phyloP scores from a whole-genome alignment of 73 alveolate species.

The Effrenium voratum region DNA sequence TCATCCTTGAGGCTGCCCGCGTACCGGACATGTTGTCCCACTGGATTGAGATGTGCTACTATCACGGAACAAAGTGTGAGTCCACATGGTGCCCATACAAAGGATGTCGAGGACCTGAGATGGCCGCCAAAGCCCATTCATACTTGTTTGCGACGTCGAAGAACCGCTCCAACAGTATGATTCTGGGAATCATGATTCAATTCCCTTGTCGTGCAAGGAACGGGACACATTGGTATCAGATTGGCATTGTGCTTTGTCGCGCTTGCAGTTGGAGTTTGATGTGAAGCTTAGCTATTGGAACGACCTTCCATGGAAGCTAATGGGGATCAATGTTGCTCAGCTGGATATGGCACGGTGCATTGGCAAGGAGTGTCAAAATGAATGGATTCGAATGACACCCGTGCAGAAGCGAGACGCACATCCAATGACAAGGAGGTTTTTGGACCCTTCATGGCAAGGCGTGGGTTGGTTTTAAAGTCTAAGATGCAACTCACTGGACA shows the following conservation, averaged over 20 bases:
- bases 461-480: neutral
- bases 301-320: neutral
- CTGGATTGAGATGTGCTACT: neutral
- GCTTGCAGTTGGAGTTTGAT: neutral
- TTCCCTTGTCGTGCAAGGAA: neutral
- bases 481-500: neutral
- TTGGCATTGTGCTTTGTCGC: neutral
- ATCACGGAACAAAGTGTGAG: neutral
- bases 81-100: neutral
- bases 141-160: neutral
- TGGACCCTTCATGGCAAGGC: neutral
- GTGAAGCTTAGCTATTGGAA: slow-evolving; percentile 3
- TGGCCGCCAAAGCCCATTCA: neutral
- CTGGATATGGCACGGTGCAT: neutral
- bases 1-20: neutral
- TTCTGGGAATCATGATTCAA: neutral
- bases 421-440: slow-evolving; percentile 7
- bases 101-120: slow-evolving; percentile 3
- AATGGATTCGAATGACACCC: neutral
- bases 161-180: neutral
- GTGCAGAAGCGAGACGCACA: neutral
- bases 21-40: neutral
- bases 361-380: neutral
- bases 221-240: neutral
- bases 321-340: neutral